A percentile compares a stretch with the other conserved stretches of the same genome.
phyloP scores from a whole-genome alignment of 306 rosid species.

The Prunus kanzakura region DNA sequence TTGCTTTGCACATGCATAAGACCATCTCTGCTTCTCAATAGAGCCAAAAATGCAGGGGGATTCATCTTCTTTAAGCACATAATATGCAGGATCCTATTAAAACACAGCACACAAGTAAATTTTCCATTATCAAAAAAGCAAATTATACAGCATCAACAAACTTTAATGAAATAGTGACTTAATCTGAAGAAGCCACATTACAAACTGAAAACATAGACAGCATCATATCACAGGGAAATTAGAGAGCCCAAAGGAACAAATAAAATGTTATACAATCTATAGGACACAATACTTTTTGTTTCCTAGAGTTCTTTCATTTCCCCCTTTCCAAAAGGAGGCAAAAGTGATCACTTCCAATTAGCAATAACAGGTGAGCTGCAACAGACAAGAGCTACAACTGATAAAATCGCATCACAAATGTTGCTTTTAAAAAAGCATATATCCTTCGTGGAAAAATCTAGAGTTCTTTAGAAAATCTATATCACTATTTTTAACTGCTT shows the following conservation, averaged over 20 bases:
- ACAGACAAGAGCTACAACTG: neutral
- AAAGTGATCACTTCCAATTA: neutral
- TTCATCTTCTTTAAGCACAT: slow-evolving; percentile 68
- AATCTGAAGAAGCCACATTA: neutral
- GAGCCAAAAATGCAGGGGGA: slow-evolving; percentile 95
- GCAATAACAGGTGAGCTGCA: neutral
- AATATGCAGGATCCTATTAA: slow-evolving; percentile 75
- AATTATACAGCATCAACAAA: neutral
- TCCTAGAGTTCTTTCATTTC: neutral
- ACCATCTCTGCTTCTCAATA: slow-evolving; percentile 95
- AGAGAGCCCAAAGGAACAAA: neutral
- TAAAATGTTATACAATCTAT: neutral
- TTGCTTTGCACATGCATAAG: slow-evolving; percentile 94
- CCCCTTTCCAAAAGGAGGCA: neutral
- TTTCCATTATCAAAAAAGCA: neutral
- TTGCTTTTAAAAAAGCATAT: neutral
- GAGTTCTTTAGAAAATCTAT: neutral
- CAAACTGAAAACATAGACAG: neutral
- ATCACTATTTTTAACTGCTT: neutral
- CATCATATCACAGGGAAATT: neutral
- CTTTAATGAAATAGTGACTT: neutral
- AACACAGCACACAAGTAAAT: slow-evolving; percentile 8
- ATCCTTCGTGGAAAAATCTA: neutral
- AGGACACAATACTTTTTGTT: neutral
- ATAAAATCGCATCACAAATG: neutral